These are phyloP conservation scores for Penicillium flavigenum DNA, from an alignment of 495 filamentous ascomycete species.

Conservation along the genomic window DNA sequence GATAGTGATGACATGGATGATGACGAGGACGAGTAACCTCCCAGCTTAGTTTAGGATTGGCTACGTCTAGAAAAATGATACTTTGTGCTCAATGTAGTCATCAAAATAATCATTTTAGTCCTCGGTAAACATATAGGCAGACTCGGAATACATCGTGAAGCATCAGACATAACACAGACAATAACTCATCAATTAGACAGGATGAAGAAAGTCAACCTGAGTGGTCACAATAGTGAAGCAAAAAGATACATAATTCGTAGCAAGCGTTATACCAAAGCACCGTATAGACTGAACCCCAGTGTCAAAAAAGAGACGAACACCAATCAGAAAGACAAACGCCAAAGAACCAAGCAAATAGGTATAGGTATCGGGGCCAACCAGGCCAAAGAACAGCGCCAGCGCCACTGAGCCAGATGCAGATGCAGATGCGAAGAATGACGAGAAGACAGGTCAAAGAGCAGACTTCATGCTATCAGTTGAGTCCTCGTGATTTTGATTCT, in stretches of 20 bases:
- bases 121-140: constrained; percentile 6
- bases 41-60: not conserved
- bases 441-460: constrained; percentile 4
- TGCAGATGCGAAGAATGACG: constrained; percentile 4
- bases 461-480: constrained; percentile 1
- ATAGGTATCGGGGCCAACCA: constrained; percentile 7
- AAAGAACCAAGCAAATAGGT: constrained; percentile 13
- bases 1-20: constrained; percentile 17
- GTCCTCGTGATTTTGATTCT: not conserved
- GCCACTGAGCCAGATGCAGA: constrained; percentile 29
- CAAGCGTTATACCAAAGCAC: constrained; percentile 13
- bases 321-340: constrained; percentile 5
- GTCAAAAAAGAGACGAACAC: not conserved
- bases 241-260: constrained; percentile 18
- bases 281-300: constrained; percentile 4
- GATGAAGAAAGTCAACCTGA: constrained; percentile 1
- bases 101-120: constrained; percentile 12
- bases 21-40: constrained; percentile 18
- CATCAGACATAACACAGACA: constrained; percentile 18
- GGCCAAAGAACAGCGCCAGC: constrained; percentile 5
- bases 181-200: constrained; percentile 16
- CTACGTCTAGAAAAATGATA: constrained; percentile 11
- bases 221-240: constrained; percentile 9
- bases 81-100: not conserved
- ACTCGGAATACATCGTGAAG: constrained; percentile 19